Evolutionary conservation across 164 flowering plant genomes (phyloP), one percentile per base, ranked within the genome.

Genomic region (Malania oleifera): DNA sequence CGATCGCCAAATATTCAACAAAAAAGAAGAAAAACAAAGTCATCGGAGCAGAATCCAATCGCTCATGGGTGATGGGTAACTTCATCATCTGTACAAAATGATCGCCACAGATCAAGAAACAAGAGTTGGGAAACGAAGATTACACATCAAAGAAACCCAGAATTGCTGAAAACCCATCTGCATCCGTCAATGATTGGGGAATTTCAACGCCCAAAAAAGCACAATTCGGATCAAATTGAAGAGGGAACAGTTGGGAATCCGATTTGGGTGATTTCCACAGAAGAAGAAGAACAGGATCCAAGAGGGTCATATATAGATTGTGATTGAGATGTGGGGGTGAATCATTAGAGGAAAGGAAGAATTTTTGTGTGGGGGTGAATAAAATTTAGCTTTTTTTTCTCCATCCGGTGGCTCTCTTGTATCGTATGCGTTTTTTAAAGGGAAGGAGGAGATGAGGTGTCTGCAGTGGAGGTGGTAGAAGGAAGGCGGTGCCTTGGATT

Each of bases 101-200:
- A 78, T 64, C 64, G 43, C 59, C 29, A 62, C 62, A 61, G 80
- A 78, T 78, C 77, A 49, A 65, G 54, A 26, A 46, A 55, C 19
- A 58, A 63, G 9, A 67, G 48, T 24, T 25, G 2, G 43, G 61
- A 67, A 67, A 65, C 29, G 67, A 61, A 37, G 24, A 63, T 72
- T 70, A 75, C 80, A 69, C 69, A 63, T 52, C 24, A 55, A 15
- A 55, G 67, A 63, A 51, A 41, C 61, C 65, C 64, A 64, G 17
- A 66, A 78, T 68, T 66, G 62, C 57, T 64, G 55, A 54, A 68
- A 64, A 68, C 60, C 76, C 77, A 67, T 59, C 64, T 44, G 69
- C 70, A 66, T 69, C 77, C 18, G 64, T 59, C 67, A 61, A 64
- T 35, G 52, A 63, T 31, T n/a, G 51, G 52, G 23, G 41, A 62